Percentiles rank a stretch among this genome's conserved stretches.
phyloP scores from a whole-genome alignment of 75 land plant species.

The Isoetes taiwanensis region DNA sequence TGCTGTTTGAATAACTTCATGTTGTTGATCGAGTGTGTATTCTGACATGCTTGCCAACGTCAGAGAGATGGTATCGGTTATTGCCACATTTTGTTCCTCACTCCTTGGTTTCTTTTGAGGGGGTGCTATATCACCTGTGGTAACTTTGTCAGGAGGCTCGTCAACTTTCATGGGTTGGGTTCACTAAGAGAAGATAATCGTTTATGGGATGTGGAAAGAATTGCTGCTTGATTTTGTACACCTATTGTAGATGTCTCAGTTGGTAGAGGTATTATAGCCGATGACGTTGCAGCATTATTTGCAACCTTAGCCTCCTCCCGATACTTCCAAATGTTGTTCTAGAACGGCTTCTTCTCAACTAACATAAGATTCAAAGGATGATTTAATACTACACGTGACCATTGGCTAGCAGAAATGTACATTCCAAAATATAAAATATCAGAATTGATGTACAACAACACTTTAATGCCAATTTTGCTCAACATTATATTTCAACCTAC shows the following conservation, averaged over 20 bases:
- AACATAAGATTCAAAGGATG: too few species aligned
- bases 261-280: slow-evolving; percentile 5
- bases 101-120: slow-evolving; percentile 5
- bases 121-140: slow-evolving; percentile 8
- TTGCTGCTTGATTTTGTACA: slow-evolving; percentile 35
- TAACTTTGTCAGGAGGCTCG: slow-evolving; percentile 17
- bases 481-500: too few species aligned
- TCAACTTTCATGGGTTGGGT: slow-evolving; percentile 24
- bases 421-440: too few species aligned
- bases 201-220: slow-evolving; percentile 22
- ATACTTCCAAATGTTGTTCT: slow-evolving; percentile 30
- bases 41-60: too few species aligned
- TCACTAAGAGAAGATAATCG: slow-evolving; percentile 29
- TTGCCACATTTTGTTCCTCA: neutral
- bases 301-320: slow-evolving; percentile 36
- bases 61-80: too few species aligned
- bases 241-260: neutral
- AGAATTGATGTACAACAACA: too few species aligned
- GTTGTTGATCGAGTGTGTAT: too few species aligned
- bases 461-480: too few species aligned
- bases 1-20: too few species aligned
- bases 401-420: too few species aligned
- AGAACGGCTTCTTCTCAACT: too few species aligned
- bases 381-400: too few species aligned
- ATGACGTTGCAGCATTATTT: slow-evolving; percentile 10